phyloP scores from a whole-genome alignment of 192 early-diverging fungal species.

The Physocladia obscura region DNA sequence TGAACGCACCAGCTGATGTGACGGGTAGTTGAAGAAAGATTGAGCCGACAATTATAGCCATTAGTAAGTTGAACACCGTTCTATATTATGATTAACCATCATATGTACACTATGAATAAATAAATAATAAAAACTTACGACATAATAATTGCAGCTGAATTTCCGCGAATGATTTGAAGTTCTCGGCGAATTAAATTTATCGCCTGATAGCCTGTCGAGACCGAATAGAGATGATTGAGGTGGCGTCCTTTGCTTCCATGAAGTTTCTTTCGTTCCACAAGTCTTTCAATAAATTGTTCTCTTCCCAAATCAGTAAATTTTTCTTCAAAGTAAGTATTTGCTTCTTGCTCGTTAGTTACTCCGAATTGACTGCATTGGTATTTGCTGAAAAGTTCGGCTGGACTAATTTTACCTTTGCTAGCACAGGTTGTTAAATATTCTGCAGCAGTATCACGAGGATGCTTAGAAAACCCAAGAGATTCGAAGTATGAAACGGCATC shows the following conservation, averaged over 20 bases:
- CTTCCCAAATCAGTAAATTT: neutral
- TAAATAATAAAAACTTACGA: slow-evolving; percentile 32
- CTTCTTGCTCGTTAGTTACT: neutral
- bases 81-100: neutral
- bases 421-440: slow-evolving; percentile 23
- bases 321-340: neutral
- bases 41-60: slow-evolving; percentile 72
- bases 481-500: slow-evolving; percentile 28
- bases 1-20: slow-evolving; percentile 65
- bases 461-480: slow-evolving; percentile 1
- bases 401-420: neutral
- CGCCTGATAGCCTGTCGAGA: neutral
- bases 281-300: neutral
- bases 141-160: slow-evolving; percentile 52
- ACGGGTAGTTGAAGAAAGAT: slow-evolving; percentile 65
- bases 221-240: neutral
- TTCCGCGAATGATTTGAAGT: slow-evolving; percentile 59
- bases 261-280: neutral
- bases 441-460: slow-evolving; percentile 16
- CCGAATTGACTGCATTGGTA: slow-evolving; percentile 8
- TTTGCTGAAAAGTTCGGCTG: neutral
- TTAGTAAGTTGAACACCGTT: slow-evolving; percentile 54
- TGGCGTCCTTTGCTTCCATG: slow-evolving; percentile 6
- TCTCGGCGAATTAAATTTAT: slow-evolving; percentile 56
- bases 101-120: neutral